A percentile compares a stretch with the other conserved stretches of the same genome.
Evolutionary conservation across 2,329 filamentous ascomycete genomes (phyloP).

Genomic region (Pleurostoma richardsiae): DNA sequence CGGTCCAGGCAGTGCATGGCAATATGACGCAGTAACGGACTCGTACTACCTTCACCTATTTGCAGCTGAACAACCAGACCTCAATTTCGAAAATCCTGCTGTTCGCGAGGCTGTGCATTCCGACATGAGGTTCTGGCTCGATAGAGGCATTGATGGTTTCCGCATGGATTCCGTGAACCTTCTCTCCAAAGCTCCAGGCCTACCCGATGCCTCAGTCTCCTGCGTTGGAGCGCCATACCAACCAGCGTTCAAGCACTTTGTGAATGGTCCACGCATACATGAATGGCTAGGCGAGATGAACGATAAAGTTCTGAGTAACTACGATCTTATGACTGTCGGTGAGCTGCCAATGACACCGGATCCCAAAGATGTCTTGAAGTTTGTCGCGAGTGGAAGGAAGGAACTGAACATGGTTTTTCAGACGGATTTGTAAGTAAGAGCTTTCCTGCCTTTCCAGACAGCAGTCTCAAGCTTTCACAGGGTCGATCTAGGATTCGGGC

Average conservation of each 20-base stretch:
- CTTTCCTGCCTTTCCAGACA: no score
- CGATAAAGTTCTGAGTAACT: conserved; percentile 3
- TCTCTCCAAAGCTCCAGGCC: conserved; percentile 5
- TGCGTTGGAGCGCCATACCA: conserved; percentile 4
- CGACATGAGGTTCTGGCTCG: conserved; percentile 69
- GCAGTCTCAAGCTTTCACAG: no score
- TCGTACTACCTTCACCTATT: conserved; percentile 65
- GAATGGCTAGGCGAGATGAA: conserved; percentile 8
- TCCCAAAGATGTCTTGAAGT: conserved; percentile 3
- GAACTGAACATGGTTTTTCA: conserved; percentile 71
- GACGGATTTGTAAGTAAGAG: conserved; percentile 45
- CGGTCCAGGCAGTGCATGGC: conserved; percentile 23
- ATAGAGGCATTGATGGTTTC: conserved; percentile 62
- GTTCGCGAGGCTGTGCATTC: conserved; percentile 63
- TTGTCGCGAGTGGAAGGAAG: conserved; percentile 31
- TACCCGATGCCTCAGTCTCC: conserved; percentile 6
- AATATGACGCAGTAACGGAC: conserved; percentile 41
- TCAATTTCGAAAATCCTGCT: conserved; percentile 70
- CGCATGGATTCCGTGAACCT: conserved; percentile 36
- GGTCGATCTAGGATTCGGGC: conserved; percentile 10
- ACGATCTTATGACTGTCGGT: conserved; percentile 8
- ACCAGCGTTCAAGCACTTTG: conserved; percentile 3
- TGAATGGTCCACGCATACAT: conserved; percentile 9
- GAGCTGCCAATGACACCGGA: conserved; percentile 7
- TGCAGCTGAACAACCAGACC: conserved; percentile 65